Evolutionary conservation across 108 stramenopile genomes (phyloP), one percentile per base, ranked within the genome.

Genomic region (Cyclostephanos invisitatus): DNA sequence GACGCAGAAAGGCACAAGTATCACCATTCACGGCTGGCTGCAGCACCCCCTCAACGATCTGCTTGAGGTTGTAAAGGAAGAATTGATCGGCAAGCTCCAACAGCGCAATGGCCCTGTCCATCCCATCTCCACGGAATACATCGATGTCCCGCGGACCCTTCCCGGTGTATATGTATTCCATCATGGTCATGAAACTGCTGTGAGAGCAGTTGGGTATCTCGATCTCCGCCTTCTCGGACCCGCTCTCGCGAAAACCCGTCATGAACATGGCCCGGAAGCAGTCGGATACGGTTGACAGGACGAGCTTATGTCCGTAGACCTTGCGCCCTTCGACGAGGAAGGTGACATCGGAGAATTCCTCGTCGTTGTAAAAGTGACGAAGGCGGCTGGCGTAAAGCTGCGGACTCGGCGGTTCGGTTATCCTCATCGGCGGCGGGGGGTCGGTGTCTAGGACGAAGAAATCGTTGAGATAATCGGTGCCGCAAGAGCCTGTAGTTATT

Each of bases 131-230:
- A 20, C 27, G 48, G 64, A 71, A 67, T 14, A 79, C 62, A 54
- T 86, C 84, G 25, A 86, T 62, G n/a, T 81, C 78, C 17, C 88
- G 87, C 7, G 71, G 58, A 38, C 58, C 72, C 42, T 56, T 59
- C 5, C 96, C 97, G 0, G 95, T 95, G 73, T 98, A 98, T 8
- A 98, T 86, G 75, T 96, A 96, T 60, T 94, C 89, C 86, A 98
- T 89, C 72, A 96, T 83, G 14, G 87, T 71, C 0, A 92, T 29
- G 85, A 98, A 96, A 27, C 83, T 87, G 37, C 85, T 81, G 65
- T 94, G 90, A 21, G 80, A 78, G 56, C 84, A 91, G 65, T 94
- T 87, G 1, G 85, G 88, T 35, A 96, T 90, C 35, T 90, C 91
- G 58, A 98, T 92, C 70, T 93, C 91, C 28, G 78, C 76, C 36